Evolutionary conservation across 345 rosid genomes (phyloP), one percentile per base, ranked within the genome.

Genomic region (Camelina hispida): DNA sequence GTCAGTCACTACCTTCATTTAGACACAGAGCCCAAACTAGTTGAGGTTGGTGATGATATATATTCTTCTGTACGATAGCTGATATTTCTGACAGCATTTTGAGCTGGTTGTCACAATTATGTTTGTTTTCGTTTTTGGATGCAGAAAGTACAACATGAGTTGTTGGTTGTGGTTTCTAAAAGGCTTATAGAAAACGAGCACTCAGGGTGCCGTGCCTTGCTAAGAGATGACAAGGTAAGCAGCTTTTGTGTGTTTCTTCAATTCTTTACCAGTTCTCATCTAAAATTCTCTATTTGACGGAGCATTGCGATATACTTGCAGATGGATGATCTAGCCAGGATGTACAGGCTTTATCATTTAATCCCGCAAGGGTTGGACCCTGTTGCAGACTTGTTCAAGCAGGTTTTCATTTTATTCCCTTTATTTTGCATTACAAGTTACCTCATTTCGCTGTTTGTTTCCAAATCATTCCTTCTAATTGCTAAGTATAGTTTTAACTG

Each of bases 161-260:
- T 94, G 72, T 64, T 95, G 84, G 88, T 85, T 12, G 66, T 53
- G 1, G 74, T 82, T 77, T 85, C 84, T 13, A 84, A 75, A 74
- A 85, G 83, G 57, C 81, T 95, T 62, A 79, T 95, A 73, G 97
- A 90, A 56, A 95, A 90, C 68, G 96, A 92, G 80, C 73, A 87
- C 74, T 93, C 97, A 23, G 99, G 99, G 48, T 93, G 89, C 62
- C 85, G 48, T 23, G 83, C 91, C 7, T 82, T 93, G 83, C 93
- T 95, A 35, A 82, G 86, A 77, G 91, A 95, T 37, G 88, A 86
- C 71, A 95, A 89, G 89, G 98, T 93, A 40, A 0, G 3, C 51
- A 4, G 34, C 25, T 15, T 28, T 32, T 46, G 50, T 62, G n/a
- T 8, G 25, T 16, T 58, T 35, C 12, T 58, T 55, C 9, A 34